Percentiles rank a stretch among this genome's conserved stretches.
Evolutionary conservation across 2,329 filamentous ascomycete genomes (phyloP).

Genomic region (Phialophora tarda): DNA sequence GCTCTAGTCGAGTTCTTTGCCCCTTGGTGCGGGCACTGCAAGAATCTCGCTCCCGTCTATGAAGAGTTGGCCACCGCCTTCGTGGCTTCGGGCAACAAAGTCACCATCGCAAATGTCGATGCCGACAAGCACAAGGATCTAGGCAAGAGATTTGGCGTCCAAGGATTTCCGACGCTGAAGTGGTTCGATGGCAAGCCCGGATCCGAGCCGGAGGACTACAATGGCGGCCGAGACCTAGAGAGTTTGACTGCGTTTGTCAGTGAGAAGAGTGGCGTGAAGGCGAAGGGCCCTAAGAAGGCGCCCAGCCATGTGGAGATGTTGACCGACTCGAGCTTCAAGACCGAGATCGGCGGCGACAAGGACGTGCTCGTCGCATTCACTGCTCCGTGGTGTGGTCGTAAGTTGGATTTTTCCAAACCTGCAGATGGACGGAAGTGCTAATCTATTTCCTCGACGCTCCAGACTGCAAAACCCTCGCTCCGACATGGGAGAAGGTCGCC

Average conservation of each 20-base stretch:
- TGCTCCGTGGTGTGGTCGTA: conserved; percentile 97
- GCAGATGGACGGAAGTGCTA: not conserved
- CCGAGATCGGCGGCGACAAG: conserved; percentile 80
- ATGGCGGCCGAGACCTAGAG: conserved; percentile 83
- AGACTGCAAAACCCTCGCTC: conserved; percentile 98
- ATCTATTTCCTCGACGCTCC: conserved; percentile 21
- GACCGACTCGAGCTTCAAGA: conserved; percentile 77
- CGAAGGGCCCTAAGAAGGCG: conserved; percentile 72
- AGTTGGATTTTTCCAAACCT: conserved; percentile 53
- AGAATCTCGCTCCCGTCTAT: conserved; percentile 91
- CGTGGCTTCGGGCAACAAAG: conserved; percentile 72
- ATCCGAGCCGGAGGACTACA: conserved; percentile 82
- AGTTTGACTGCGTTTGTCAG: conserved; percentile 78
- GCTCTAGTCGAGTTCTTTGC: conserved; percentile 98
- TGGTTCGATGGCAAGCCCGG: conserved; percentile 92
- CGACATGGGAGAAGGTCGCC: conserved; percentile 86
- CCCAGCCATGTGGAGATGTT: conserved; percentile 80
- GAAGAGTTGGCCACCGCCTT: conserved; percentile 83
- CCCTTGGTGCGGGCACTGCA: conserved; percentile 99
- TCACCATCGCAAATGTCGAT: conserved; percentile 94
- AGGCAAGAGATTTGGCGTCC: conserved; percentile 83
- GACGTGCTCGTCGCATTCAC: conserved; percentile 95
- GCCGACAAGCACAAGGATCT: conserved; percentile 85
- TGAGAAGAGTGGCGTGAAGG: conserved; percentile 84
- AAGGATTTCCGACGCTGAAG: conserved; percentile 96